These are phyloP conservation scores for Pichia norvegensis DNA, from an alignment of 1,139 yeast genomes.

Conservation along the genomic window DNA sequence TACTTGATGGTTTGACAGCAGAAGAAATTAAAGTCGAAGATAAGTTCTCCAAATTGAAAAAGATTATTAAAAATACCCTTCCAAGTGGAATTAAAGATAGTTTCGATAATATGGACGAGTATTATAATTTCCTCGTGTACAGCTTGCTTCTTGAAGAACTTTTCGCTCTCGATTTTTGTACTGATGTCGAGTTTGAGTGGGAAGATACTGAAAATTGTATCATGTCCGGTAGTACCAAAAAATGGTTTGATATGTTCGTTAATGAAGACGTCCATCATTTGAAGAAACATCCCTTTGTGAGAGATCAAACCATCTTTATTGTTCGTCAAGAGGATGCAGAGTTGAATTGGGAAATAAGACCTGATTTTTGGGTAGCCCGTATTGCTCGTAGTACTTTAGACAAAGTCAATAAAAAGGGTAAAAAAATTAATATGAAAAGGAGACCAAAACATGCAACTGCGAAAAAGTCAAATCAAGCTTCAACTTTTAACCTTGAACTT, in stretches of 20 bases:
- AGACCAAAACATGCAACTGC: conserved; percentile 9
- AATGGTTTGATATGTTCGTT: conserved; percentile 23
- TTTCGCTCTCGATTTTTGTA: conserved; percentile 37
- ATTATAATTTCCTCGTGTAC: conserved; percentile 52
- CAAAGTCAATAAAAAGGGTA: conserved; percentile 23
- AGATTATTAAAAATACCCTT: conserved; percentile 18
- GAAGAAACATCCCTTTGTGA: conserved; percentile 41
- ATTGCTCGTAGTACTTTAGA: conserved; percentile 31
- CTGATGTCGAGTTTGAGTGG: conserved; percentile 42
- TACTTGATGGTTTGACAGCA: conserved; percentile 11
- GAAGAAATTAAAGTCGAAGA: conserved; percentile 15
- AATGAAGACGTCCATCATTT: conserved; percentile 33
- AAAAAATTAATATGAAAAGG: conserved; percentile 3
- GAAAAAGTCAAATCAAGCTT: conserved; percentile 10
- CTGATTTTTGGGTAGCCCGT: conserved; percentile 41
- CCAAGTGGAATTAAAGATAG: conserved; percentile 34
- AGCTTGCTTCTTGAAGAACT: conserved; percentile 57
- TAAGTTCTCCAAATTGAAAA: conserved; percentile 14
- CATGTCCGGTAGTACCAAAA: conserved; percentile 27
- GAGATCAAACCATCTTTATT: conserved; percentile 40
- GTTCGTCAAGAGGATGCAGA: conserved; percentile 28
- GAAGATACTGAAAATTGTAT: conserved; percentile 30
- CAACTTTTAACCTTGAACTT: conserved; percentile 35
- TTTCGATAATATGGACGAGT: conserved; percentile 44
- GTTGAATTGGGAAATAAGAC: conserved; percentile 31